Conservation (phyloP, 163 green algal genomes). For the Scenedesmus sp. region DNA sequence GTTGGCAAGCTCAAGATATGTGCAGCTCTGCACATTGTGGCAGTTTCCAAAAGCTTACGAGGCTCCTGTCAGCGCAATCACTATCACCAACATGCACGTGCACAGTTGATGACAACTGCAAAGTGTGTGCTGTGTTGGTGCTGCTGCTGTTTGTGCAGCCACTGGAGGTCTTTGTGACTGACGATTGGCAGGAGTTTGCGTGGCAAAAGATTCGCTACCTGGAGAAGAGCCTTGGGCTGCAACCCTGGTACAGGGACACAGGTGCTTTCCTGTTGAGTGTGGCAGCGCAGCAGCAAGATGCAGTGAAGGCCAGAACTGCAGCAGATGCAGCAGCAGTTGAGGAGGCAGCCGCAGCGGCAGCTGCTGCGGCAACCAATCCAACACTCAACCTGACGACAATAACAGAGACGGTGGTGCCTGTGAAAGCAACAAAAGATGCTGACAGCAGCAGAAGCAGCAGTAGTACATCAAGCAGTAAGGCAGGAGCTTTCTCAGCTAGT, state of each 20-base stretch:
- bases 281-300: constrained; percentile 24
- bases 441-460: background rate
- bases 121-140: background rate
- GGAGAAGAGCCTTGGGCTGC: constrained; percentile 1
- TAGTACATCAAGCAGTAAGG: background rate
- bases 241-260: constrained; percentile 46
- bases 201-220: constrained; percentile 43
- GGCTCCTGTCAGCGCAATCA: no score
- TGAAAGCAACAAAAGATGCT: background rate
- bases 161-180: constrained; percentile 34
- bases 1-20: no score
- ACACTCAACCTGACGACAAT: background rate
- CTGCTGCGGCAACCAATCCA: background rate
- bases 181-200: background rate
- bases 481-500: background rate
- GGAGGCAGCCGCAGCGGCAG: constrained; percentile 1
- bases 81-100: no score
- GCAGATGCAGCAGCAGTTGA: background rate
- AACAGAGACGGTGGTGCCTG: background rate
- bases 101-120: no score
- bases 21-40: no score
- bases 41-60: no score
- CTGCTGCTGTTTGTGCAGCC: constrained; percentile 16
- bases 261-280: background rate
- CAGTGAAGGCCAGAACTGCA: background rate